Evolutionary conservation across 805 yeast genomes (phyloP).

Genomic region (Pachysolen tannophilus): DNA sequence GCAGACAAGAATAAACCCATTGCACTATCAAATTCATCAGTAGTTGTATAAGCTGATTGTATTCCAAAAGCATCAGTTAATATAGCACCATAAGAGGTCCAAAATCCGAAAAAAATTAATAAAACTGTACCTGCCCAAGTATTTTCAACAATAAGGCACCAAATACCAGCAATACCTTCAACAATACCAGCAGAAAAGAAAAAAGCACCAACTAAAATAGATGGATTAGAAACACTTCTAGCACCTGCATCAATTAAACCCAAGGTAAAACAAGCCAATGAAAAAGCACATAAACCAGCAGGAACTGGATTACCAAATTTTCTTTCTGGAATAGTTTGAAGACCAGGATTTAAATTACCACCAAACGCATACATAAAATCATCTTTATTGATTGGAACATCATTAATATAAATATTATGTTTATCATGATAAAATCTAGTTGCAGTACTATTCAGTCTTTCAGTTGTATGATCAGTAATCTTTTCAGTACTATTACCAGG

Average conservation of each 20-base stretch:
- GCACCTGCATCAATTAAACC: conserved; percentile 41
- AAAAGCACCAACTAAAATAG: conserved; percentile 35
- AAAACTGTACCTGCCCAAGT: conserved; percentile 50
- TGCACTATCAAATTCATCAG: conserved; percentile 31
- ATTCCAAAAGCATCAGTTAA: conserved; percentile 36
- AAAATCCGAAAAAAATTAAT: conserved; percentile 47
- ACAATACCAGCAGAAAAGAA: conserved; percentile 43
- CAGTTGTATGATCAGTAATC: too few species aligned
- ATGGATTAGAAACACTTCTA: conserved; percentile 32
- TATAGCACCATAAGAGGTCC: conserved; percentile 41
- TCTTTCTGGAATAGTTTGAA: conserved; percentile 18
- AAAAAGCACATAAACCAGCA: conserved; percentile 43
- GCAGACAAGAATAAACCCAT: conserved; percentile 41
- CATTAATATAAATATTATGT: conserved; percentile 33
- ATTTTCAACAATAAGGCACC: conserved; percentile 43
- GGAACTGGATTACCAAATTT: conserved; percentile 42
- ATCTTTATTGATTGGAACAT: conserved; percentile 34
- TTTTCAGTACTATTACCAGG: too few species aligned
- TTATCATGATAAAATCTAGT: conserved; percentile 34
- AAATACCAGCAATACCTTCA: conserved; percentile 41
- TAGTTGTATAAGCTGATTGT: conserved; percentile 27
- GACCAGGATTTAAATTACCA: conserved; percentile 42
- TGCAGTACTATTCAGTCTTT: too few species aligned
- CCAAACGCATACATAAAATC: conserved; percentile 62
- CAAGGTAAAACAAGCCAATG: conserved; percentile 36